Evolutionary conservation across 306 rosid species (phyloP), one percentile per base, ranked within the genome.

Genomic region (Myrica gale): DNA sequence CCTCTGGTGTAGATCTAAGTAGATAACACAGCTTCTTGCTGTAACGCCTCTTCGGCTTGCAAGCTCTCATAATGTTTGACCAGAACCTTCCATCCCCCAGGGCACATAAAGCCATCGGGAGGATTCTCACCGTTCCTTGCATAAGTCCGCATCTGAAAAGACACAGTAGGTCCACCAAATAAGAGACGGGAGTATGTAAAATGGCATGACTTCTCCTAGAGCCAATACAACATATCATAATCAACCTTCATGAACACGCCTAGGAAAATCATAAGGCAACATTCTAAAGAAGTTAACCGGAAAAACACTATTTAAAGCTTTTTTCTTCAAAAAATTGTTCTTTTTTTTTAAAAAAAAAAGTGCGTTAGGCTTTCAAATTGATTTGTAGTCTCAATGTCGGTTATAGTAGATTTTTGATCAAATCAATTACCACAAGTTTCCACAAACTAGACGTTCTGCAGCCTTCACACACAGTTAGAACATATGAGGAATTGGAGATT

Each of bases 81-180:
- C 52, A 96, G 90, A 76, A 92, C 99, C 76, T 87, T 86, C 99
- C 99, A 92, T 74, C 99, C 99, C 42, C 87, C 79, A 12, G 98
- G 98, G 67, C 98, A 96, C 99, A 96, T 96, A 69, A 96, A 96
- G 47, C 99, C 99, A 56, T 92, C 93, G 0, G 99, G 99, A 23
- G 97, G 99, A 84, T 84, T 86, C 87, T 96, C 97, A 0, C 99
- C 97, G 0, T 76, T 96, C 84, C 82, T 92, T 3, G 99, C 99
- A 78, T 21, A 96, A 84, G 85, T 83, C 26, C 99, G 84, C 99
- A 96, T 96, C 99, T 96, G 82, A 77, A 56, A 67, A 69, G 54
- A 70, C 12, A 63, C 46, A 74, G 74, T 11, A 67, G 3, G 1
- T 13, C 6, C 74, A 56, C 39, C 20, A 50, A 60, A n/a, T 51